Conservation (phyloP, 2,329 filamentous ascomycete species). For the Pyrenophora teres region DNA sequence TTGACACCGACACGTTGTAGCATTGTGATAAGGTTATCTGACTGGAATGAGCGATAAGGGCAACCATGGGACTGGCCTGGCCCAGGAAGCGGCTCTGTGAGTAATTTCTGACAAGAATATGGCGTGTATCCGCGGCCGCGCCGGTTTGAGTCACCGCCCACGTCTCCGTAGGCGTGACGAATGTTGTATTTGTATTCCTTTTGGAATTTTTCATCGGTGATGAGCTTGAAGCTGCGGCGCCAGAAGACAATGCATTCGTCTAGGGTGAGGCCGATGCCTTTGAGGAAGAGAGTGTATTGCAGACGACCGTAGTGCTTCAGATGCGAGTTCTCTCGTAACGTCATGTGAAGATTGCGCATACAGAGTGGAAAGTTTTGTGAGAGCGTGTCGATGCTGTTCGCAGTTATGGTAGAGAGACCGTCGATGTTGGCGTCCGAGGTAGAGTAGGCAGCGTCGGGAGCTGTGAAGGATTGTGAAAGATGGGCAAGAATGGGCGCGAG, state of each 20-base stretch:
- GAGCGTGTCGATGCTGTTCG: constrained; percentile 71
- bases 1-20: constrained; percentile 78
- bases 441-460: constrained; percentile 82
- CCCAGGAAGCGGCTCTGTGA: constrained; percentile 85
- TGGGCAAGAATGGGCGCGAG: constrained; percentile 76
- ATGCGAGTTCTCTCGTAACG: constrained; percentile 83
- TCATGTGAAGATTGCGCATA: constrained; percentile 89
- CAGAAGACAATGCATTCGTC: constrained; percentile 93
- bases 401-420: constrained; percentile 65
- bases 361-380: constrained; percentile 85
- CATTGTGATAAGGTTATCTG: constrained; percentile 80
- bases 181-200: constrained; percentile 98
- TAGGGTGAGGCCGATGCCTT: constrained; percentile 89
- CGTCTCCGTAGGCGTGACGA: constrained; percentile 92
- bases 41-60: constrained; percentile 88
- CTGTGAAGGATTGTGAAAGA: constrained; percentile 93
- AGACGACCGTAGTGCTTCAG: constrained; percentile 91
- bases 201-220: constrained; percentile 93
- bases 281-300: constrained; percentile 95
- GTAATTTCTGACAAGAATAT: constrained; percentile 92
- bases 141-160: constrained; percentile 88
- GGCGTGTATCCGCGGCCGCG: constrained; percentile 86
- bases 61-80: constrained; percentile 93
- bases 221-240: constrained; percentile 81
- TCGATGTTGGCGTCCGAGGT: constrained; percentile 75